Evolutionary conservation across 2,329 filamentous ascomycete genomes (phyloP).

Genomic region (Penicillium sp.): DNA sequence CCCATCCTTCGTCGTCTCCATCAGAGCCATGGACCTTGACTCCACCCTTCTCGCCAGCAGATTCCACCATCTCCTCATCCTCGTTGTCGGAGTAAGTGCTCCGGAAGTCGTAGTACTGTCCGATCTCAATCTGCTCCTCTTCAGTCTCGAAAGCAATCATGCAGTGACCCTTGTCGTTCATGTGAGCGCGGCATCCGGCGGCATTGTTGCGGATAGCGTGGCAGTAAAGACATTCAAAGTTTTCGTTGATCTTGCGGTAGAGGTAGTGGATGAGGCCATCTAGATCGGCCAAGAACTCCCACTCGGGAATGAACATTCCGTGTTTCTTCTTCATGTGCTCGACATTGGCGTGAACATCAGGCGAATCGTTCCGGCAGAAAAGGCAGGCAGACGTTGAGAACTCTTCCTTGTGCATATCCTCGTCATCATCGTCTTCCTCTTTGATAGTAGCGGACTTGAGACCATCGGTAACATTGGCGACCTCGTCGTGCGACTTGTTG

Average conservation of each 20-base stretch:
- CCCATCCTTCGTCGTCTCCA: slow-evolving; percentile 78
- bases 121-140: slow-evolving; percentile 87
- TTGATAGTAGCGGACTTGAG: slow-evolving; percentile 65
- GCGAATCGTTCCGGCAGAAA: slow-evolving; percentile 87
- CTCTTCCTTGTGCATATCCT: slow-evolving; percentile 41
- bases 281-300: slow-evolving; percentile 74
- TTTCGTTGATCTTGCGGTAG: slow-evolving; percentile 73
- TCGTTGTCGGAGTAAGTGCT: slow-evolving; percentile 88
- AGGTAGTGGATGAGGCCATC: slow-evolving; percentile 78
- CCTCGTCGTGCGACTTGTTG: slow-evolving; percentile 59
- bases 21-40: slow-evolving; percentile 62
- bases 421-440: slow-evolving; percentile 52
- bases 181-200: slow-evolving; percentile 86
- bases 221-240: slow-evolving; percentile 84
- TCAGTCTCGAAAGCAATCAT: slow-evolving; percentile 91
- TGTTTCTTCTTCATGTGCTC: slow-evolving; percentile 90
- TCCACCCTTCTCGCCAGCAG: slow-evolving; percentile 54
- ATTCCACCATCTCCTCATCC: slow-evolving; percentile 62
- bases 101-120: slow-evolving; percentile 95
- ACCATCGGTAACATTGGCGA: slow-evolving; percentile 73
- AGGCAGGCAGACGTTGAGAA: slow-evolving; percentile 64
- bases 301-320: slow-evolving; percentile 94
- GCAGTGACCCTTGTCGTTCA: slow-evolving; percentile 95
- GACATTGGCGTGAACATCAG: slow-evolving; percentile 71
- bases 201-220: slow-evolving; percentile 76